A percentile compares a stretch with the other conserved stretches of the same genome.
These are phyloP conservation scores for Aspergillus affinis DNA, from an alignment of 495 filamentous ascomycete species.

Conservation along the genomic window DNA sequence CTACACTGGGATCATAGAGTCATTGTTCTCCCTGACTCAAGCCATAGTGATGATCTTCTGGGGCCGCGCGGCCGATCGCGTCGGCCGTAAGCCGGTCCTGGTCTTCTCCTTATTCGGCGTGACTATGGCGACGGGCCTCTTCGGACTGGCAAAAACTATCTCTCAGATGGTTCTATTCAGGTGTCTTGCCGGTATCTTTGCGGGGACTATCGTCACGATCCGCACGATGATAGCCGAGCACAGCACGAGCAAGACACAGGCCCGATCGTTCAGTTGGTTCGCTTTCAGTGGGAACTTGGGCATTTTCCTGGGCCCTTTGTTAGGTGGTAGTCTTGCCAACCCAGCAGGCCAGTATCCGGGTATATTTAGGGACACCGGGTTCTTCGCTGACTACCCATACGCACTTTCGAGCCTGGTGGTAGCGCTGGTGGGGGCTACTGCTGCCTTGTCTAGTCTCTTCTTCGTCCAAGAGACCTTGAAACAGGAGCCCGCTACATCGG, in stretches of 20 bases:
- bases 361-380: constrained; percentile 51
- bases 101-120: constrained; percentile 61
- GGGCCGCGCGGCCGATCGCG: constrained; percentile 63
- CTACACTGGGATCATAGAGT: constrained; percentile 72
- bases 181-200: constrained; percentile 65
- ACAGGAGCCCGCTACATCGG: constrained; percentile 19
- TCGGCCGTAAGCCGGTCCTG: constrained; percentile 67
- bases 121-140: constrained; percentile 54
- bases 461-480: constrained; percentile 58
- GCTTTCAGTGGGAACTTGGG: constrained; percentile 67
- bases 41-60: constrained; percentile 60
- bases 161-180: constrained; percentile 67
- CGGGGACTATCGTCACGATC: constrained; percentile 66
- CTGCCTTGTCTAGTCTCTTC: constrained; percentile 46
- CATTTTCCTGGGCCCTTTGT: constrained; percentile 64
- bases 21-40: constrained; percentile 67
- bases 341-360: constrained; percentile 57
- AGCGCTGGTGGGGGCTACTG: constrained; percentile 47
- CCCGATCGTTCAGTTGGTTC: constrained; percentile 69
- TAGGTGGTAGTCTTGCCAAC: constrained; percentile 62
- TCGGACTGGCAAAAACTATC: constrained; percentile 59
- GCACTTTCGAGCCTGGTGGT: constrained; percentile 58
- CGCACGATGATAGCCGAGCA: constrained; percentile 71
- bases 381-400: constrained; percentile 65
- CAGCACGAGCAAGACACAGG: constrained; percentile 63